Evolutionary conservation across 129 eudicot genomes (phyloP), one percentile per base, ranked within the genome.

Genomic region (Pulicaria dysenterica): DNA sequence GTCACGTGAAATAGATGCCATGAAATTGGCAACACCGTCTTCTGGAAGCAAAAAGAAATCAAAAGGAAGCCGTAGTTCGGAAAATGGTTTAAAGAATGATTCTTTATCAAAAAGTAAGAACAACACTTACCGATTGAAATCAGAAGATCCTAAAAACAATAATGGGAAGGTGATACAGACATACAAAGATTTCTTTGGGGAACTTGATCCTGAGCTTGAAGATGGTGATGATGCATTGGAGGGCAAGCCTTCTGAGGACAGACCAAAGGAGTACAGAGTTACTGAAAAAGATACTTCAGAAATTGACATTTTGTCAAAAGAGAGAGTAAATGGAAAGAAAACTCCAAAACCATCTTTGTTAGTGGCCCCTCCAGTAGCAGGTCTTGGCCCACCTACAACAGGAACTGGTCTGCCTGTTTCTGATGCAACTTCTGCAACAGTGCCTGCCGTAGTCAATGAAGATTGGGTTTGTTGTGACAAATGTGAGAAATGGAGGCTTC

Each of bases 401-500:
- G 88, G 82, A 42, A 55, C 75, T 75, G 69, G 73, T 58, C 83
- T 81, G 31, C 86, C 81, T 17, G 78, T 56, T 54, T 56, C 85
- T 75, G 93, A 83, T 70, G 82, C 84, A 60, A 80, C 88, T 79
- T 65, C 82, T 78, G 67, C 80, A 38, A 78, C 77, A 40, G 66
- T 61, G 56, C 73, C 80, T 66, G 85, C 91, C 47, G 48, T 72
- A 42, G 88, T 84, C 55, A 66, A 90, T 48, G 97, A 93, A 76
- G 86, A 88, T 66, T 95, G 99, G 99, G 99, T 95, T 24, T 42
- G 68, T 14, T 95, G 99, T 72, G 99, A 95, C 73, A 91, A 83
- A 77, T 95, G 99, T 82, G 76, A 83, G 54, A 83, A 81, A 71
- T 95, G 99, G 99, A 74, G 99, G 70, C 91, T 95, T 77, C 91